Conservation (phyloP, 768 basidiomycete genomes). For the Mycena vulgaris region DNA sequence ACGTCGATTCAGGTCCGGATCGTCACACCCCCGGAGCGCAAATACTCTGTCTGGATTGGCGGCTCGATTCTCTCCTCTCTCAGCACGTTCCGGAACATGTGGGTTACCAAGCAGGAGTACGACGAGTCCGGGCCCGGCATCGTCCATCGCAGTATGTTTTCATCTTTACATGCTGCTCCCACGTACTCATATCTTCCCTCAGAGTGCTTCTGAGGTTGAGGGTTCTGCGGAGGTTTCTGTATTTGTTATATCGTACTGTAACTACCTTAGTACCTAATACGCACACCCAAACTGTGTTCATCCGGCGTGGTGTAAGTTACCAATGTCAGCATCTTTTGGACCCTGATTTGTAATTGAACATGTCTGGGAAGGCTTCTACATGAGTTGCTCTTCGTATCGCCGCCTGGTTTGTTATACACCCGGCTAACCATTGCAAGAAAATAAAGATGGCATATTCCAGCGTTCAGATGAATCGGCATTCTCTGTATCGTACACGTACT, state of each 20-base stretch:
- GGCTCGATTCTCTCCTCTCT: constrained; percentile 38
- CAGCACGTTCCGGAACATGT: constrained; percentile 39
- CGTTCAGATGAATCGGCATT: too few relatives aligned
- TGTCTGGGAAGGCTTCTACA: too few relatives aligned
- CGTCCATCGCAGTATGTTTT: constrained; percentile 38
- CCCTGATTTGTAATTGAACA: too few relatives aligned
- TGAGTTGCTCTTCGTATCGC: too few relatives aligned
- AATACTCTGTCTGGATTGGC: constrained; percentile 63
- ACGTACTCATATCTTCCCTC: background rate
- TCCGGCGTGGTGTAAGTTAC: background rate
- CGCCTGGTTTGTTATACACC: too few relatives aligned
- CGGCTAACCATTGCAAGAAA: too few relatives aligned
- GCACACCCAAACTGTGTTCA: background rate
- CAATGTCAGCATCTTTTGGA: background rate
- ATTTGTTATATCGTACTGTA: background rate
- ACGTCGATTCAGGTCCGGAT: constrained; percentile 47
- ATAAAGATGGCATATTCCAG: too few relatives aligned
- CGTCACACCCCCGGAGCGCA: constrained; percentile 78
- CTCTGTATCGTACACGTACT: too few relatives aligned
- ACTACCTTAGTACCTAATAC: too few relatives aligned
- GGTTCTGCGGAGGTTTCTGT: background rate
- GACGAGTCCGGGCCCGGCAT: constrained; percentile 36
- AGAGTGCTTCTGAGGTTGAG: constrained; percentile 28
- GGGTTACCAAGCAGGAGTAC: constrained; percentile 39
- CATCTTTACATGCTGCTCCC: background rate